Percentiles rank a stretch among this genome's conserved stretches.
These are phyloP conservation scores for Kurtzmaniella fragi DNA, from an alignment of 805 yeast species.

Conservation along the genomic window DNA sequence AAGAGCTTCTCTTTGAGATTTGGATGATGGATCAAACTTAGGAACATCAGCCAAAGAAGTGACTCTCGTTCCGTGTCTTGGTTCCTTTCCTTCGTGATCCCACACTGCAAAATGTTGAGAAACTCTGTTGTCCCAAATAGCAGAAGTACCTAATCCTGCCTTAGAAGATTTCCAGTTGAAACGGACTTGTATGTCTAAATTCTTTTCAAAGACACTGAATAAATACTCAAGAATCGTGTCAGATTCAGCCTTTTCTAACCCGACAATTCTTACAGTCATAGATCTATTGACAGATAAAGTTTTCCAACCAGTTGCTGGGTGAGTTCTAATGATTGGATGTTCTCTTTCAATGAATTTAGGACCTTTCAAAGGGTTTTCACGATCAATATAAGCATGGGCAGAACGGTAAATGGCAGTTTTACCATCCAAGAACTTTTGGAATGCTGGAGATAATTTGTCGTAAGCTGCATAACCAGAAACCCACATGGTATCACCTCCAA, in stretches of 20 bases:
- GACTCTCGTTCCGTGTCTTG: conserved; percentile 50
- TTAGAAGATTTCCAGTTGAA: conserved; percentile 45
- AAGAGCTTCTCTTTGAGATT: conserved; percentile 49
- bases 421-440: conserved; percentile 49
- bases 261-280: conserved; percentile 49
- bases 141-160: conserved; percentile 43
- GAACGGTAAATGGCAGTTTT: conserved; percentile 41
- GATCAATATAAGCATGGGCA: conserved; percentile 39
- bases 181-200: conserved; percentile 52
- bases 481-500: conserved; percentile 56
- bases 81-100: conserved; percentile 42
- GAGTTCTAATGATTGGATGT: conserved; percentile 60
- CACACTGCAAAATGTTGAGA: conserved; percentile 50
- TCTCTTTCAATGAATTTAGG: conserved; percentile 47
- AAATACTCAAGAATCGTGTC: conserved; percentile 44
- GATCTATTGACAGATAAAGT: conserved; percentile 49
- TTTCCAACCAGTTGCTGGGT: conserved; percentile 64
- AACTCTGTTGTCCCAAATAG: conserved; percentile 58
- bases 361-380: conserved; percentile 42
- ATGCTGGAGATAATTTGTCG: conserved; percentile 49
- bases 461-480: conserved; percentile 54
- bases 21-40: conserved; percentile 43
- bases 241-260: conserved; percentile 47
- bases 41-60: conserved; percentile 51
- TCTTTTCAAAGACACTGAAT: conserved; percentile 42